These are phyloP conservation scores for Lachancea quebecensis DNA, from an alignment of 805 yeast species.

Conservation along the genomic window DNA sequence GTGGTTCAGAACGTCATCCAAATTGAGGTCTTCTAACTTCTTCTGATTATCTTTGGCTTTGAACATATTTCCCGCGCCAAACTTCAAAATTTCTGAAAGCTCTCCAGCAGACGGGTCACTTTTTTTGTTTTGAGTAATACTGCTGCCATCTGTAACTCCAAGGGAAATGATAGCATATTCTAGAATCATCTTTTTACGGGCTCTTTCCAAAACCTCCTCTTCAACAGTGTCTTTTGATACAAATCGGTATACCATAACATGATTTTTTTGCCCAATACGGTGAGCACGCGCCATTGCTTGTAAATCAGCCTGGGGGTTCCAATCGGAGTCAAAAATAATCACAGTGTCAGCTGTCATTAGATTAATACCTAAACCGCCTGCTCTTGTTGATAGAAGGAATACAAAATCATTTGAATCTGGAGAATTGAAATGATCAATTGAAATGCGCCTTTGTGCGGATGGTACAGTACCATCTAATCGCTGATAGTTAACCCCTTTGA, in stretches of 20 bases:
- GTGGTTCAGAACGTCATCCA: conserved; percentile 91
- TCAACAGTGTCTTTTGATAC: conserved; percentile 98
- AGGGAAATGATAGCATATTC: conserved; percentile 96
- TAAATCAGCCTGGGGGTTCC: conserved; percentile 99
- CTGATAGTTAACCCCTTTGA: conserved; percentile 84
- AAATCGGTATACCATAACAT: conserved; percentile 93
- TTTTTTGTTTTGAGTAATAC: conserved; percentile 42
- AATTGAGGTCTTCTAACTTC: conserved; percentile 87
- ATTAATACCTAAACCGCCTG: conserved; percentile 98
- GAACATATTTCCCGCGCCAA: conserved; percentile 98
- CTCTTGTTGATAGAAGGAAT: conserved; percentile 86
- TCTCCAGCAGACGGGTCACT: conserved; percentile 79
- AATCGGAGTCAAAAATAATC: conserved; percentile 93
- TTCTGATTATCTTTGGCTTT: conserved; percentile 91
- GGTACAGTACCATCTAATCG: conserved; percentile 96
- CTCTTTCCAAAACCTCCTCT: conserved; percentile 94
- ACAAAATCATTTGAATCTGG: conserved; percentile 89
- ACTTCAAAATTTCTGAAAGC: conserved; percentile 85
- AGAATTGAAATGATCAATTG: conserved; percentile 94
- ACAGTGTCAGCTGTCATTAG: conserved; percentile 99
- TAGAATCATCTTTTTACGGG: conserved; percentile 94
- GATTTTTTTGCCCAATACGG: conserved; percentile 98
- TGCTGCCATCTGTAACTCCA: conserved; percentile 76
- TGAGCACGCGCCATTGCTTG: conserved; percentile 99
- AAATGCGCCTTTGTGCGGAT: conserved; percentile 84